Evolutionary conservation across 257 asterid genomes (phyloP).

Genomic region (Solanum lycopersicoides): DNA sequence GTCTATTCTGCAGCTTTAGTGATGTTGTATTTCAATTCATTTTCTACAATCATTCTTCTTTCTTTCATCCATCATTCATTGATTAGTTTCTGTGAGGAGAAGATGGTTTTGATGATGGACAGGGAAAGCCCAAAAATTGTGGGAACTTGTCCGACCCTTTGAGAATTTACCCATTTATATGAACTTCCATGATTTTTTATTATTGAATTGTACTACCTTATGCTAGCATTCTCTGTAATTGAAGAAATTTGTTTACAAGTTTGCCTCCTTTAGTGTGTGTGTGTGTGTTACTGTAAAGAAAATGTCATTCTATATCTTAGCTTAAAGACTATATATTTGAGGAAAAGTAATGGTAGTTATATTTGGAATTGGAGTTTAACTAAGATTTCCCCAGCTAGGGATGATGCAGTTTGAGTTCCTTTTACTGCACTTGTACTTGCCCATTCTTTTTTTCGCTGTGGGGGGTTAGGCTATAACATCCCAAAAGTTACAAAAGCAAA

Average conservation of each 20-base stretch:
- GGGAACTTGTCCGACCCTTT: background rate
- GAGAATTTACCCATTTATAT: background rate
- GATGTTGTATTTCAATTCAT: background rate
- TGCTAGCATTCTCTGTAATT: background rate
- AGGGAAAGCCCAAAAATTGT: background rate
- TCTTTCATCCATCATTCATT: background rate
- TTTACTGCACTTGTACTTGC: background rate
- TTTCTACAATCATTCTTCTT: background rate
- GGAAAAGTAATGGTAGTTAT: background rate
- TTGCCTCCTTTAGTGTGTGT: background rate
- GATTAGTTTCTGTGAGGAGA: background rate
- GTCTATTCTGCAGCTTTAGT: conserved; percentile 21
- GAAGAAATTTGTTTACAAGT: background rate
- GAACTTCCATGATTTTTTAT: background rate
- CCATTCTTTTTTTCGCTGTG: background rate
- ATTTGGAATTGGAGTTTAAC: background rate
- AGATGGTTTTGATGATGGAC: background rate
- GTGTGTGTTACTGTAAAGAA: background rate
- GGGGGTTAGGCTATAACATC: background rate
- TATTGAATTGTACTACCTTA: background rate
- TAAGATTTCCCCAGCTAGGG: background rate
- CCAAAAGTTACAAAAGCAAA: background rate
- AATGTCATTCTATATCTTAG: background rate
- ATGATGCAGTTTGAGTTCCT: background rate
- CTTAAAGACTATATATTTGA: background rate